phyloP scores from a whole-genome alignment of 1,284 basidiomycete species.

The Heterobasidion parviporum region DNA sequence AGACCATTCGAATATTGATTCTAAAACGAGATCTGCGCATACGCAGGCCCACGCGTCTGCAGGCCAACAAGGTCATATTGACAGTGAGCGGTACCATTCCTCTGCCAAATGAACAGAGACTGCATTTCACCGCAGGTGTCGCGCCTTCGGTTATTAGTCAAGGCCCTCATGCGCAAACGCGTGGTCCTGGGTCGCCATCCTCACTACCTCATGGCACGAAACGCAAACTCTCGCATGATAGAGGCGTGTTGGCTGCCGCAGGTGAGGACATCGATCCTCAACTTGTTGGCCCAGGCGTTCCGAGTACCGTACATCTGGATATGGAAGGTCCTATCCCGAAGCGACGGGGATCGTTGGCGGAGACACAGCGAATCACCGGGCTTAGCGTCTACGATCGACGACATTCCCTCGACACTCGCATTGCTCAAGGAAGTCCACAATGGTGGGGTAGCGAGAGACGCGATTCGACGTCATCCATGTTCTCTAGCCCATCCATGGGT shows the following conservation, averaged over 20 bases:
- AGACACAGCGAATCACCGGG: conserved; percentile 63
- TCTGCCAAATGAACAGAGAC: not conserved
- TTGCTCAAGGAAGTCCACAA: conserved; percentile 24
- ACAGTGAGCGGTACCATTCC: conserved; percentile 1
- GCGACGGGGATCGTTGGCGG: conserved; percentile 71
- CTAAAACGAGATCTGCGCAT: conserved; percentile 12
- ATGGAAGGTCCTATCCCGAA: conserved; percentile 65
- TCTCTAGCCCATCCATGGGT: conserved; percentile 52
- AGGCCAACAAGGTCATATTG: conserved; percentile 9
- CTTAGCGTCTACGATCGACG: conserved; percentile 69
- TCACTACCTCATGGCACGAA: conserved; percentile 57
- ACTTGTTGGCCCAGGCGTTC: conserved; percentile 59
- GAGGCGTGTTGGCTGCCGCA: conserved; percentile 36
- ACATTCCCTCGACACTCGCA: conserved; percentile 61
- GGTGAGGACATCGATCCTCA: conserved; percentile 59
- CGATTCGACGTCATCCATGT: conserved; percentile 61
- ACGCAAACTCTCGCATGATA: conserved; percentile 72
- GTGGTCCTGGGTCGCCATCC: conserved; percentile 26
- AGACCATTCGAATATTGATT: conserved; percentile 41
- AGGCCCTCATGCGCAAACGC: conserved; percentile 15
- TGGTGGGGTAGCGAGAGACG: conserved; percentile 63
- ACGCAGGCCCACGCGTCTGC: conserved; percentile 12
- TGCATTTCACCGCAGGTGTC: conserved; percentile 5
- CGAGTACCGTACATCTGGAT: conserved; percentile 42
- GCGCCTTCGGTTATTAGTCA: conserved; percentile 4